A percentile compares a stretch with the other conserved stretches of the same genome.
Evolutionary conservation across 2,329 filamentous ascomycete genomes (phyloP).

Genomic region (Ceratocystis huliohia): DNA sequence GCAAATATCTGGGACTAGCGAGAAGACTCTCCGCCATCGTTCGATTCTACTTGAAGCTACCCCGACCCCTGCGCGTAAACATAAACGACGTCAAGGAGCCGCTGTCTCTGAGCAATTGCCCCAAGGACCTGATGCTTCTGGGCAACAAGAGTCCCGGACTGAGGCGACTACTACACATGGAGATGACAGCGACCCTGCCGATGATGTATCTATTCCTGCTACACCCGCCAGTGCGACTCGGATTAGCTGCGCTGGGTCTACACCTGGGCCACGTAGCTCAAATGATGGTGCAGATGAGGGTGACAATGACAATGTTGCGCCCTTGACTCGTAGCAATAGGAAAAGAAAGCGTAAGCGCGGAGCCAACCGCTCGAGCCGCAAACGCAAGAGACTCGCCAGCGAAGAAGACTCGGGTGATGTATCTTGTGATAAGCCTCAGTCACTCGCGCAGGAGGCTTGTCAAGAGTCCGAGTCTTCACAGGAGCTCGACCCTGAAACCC

Average conservation of each 20-base stretch:
- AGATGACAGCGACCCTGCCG: not conserved
- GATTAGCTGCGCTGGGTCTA: not conserved
- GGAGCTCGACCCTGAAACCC: constrained; percentile 2
- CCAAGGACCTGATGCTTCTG: not conserved
- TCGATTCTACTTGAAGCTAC: constrained; percentile 3
- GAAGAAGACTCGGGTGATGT: not conserved
- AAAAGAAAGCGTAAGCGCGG: constrained; percentile 18
- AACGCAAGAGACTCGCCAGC: constrained; percentile 3
- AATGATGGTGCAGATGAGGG: not conserved
- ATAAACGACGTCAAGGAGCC: not conserved
- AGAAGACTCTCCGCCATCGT: not conserved
- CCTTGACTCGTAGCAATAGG: constrained; percentile 7
- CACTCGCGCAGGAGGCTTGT: not conserved
- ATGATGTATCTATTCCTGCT: not conserved
- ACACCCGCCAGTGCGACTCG: not conserved
- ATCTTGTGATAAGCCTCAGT: not conserved
- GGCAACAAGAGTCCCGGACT: not conserved
- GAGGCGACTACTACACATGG: not conserved
- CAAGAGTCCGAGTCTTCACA: constrained; percentile 2
- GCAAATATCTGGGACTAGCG: not conserved
- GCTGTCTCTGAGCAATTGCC: not conserved
- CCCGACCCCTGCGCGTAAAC: constrained; percentile 9
- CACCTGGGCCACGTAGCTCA: not conserved
- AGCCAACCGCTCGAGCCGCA: constrained; percentile 9
- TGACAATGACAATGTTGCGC: not conserved